These are phyloP conservation scores for Fusarium coffeatum DNA, from an alignment of 2,329 filamentous ascomycete species.

Conservation along the genomic window DNA sequence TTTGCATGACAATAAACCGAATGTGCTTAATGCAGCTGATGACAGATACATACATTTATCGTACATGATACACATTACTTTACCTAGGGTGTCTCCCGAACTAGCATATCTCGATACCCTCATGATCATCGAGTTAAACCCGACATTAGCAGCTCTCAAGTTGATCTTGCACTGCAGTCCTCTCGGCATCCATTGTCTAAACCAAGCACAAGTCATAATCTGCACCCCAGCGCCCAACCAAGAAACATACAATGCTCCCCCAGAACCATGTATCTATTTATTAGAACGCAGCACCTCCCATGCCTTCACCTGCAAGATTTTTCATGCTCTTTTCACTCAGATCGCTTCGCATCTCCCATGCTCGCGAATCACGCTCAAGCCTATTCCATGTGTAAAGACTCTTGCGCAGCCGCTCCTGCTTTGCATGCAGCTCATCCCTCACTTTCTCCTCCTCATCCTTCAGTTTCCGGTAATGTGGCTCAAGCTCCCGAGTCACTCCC, in stretches of 20 bases:
- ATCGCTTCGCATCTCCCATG: conserved; percentile 67
- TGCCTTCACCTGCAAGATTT: conserved; percentile 66
- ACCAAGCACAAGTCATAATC: conserved; percentile 12
- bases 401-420: conserved; percentile 66
- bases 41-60: not conserved
- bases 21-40: too few species aligned
- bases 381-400: conserved; percentile 65
- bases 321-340: conserved; percentile 67
- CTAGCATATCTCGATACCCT: not conserved
- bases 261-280: not conserved
- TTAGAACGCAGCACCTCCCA: conserved; percentile 67
- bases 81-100: not conserved
- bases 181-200: not conserved
- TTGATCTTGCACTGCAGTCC: not conserved
- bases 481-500: conserved; percentile 65
- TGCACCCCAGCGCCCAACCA: conserved; percentile 20
- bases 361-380: conserved; percentile 64
- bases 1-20: not conserved
- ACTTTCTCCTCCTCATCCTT: conserved; percentile 69
- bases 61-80: not conserved
- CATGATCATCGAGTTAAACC: conserved; percentile 13
- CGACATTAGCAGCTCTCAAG: conserved; percentile 10
- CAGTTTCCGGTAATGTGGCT: conserved; percentile 65
- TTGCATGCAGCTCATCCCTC: conserved; percentile 63
- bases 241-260: not conserved